Base-by-base conservation (phyloP, 345 rosid genomes). In the Populus pruinosa region DNA sequence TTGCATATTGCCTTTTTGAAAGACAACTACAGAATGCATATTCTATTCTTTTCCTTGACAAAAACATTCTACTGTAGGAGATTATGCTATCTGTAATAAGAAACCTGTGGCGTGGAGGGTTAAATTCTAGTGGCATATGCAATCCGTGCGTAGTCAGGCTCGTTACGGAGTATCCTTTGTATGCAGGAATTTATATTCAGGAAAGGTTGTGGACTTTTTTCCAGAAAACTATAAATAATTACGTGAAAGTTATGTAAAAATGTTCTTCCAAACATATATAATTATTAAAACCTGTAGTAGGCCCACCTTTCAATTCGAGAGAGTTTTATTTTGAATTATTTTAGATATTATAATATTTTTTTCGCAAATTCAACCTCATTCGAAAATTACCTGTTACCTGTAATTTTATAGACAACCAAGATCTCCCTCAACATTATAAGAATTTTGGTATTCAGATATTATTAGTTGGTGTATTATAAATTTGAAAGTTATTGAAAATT, bases 1-100 rank as follows among this genome's bases (percentile, higher is more conserved):
- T 55, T 64, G 62, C 56, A 31, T n/a, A 1, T 25, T 61, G 49
- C 8, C 5, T 23, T 72, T 14, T 50, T 36, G 29, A 5, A 0
- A 69, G 76, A 59, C 39, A 70, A 27, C 81, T 65, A 56, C 75
- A 71, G 10, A 41, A 27, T 4, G 27, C 25, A 63, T 55, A 5
- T 21, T 8, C 8, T 9, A 2, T 55, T 35, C 21, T 35, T 36
- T 21, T 17, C 0, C 64, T 55, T 20, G 8, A 69, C 72, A 69
- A 69, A 27, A 69, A 50, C 39, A 71, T 49, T 71, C 16, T 18
- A 71, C 4, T 38, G 35, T 18, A 11, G 17, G 33, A 2, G 23
- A 49, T 72, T 53, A 64, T 55, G 76, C 11, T 7, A 16, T 39
- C 8, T 73, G 44, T 35, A 61, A 21, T 53, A 16, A 44, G 16